Conservation (phyloP, 805 yeast species). For the Candida loeiensis region DNA sequence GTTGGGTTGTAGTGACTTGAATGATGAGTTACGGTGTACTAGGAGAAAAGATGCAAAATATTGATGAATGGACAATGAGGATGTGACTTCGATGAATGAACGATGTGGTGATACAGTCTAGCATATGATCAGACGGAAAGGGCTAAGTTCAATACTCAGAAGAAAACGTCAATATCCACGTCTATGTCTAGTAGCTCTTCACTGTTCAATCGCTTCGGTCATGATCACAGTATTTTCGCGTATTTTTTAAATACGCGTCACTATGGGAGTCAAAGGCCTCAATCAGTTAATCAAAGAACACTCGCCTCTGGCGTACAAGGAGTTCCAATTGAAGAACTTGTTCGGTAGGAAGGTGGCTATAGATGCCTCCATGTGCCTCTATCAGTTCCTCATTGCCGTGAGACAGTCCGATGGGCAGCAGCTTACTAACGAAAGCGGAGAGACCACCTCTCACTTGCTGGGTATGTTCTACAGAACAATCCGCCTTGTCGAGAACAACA, state of each 20-base stretch:
- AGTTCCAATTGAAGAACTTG: conserved; percentile 76
- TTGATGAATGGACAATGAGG: too few relatives aligned
- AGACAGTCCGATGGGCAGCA: conserved; percentile 97
- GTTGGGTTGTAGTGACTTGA: too few relatives aligned
- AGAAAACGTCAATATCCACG: too few relatives aligned
- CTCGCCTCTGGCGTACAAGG: conserved; percentile 77
- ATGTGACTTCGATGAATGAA: too few relatives aligned
- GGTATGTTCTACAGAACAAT: conserved; percentile 95
- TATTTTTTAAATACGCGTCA: conserved; percentile 2
- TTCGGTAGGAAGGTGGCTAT: conserved; percentile 97
- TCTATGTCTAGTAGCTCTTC: too few relatives aligned
- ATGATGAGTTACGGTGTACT: too few relatives aligned
- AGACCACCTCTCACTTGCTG: conserved; percentile 87
- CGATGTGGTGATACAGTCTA: too few relatives aligned
- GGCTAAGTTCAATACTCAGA: too few relatives aligned
- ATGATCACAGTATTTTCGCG: too few relatives aligned
- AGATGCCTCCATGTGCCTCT: conserved; percentile 93
- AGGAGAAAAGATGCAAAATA: too few relatives aligned
- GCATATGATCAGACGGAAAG: too few relatives aligned
- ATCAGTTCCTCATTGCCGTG: conserved; percentile 94
- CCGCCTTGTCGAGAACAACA: conserved; percentile 84
- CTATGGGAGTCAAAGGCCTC: conserved; percentile 48
- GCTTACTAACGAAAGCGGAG: conserved; percentile 82
- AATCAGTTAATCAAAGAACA: conserved; percentile 84
- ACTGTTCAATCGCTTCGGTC: too few relatives aligned